Percentiles rank a stretch among this genome's conserved stretches.
Conservation (phyloP, 306 rosid genomes). For the Begonia peltatifolia region DNA sequence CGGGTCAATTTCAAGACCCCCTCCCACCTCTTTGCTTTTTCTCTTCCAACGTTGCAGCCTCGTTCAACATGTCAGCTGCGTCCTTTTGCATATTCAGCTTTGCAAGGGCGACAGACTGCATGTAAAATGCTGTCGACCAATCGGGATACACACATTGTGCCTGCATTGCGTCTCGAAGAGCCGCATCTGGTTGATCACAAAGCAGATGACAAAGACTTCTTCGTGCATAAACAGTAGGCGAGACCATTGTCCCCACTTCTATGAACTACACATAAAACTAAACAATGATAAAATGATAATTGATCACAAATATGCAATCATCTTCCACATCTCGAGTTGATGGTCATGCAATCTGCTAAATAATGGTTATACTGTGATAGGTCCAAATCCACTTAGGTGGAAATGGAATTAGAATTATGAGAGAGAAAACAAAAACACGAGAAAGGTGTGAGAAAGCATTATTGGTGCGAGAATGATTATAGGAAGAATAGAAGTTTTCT, state of each 20-base stretch:
- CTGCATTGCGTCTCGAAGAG: constrained; percentile 77
- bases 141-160: constrained; percentile 61
- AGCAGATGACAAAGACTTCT: constrained; percentile 55
- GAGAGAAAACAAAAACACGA: too few relatives aligned
- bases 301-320: too few relatives aligned
- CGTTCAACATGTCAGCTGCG: constrained; percentile 60
- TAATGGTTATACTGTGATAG: too few relatives aligned
- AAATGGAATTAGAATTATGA: too few relatives aligned
- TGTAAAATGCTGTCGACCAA: constrained; percentile 76
- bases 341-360: too few relatives aligned
- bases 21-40: constrained; percentile 30
- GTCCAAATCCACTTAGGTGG: too few relatives aligned
- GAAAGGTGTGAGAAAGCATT: too few relatives aligned
- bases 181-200: constrained; percentile 70
- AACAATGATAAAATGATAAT: too few relatives aligned
- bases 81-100: constrained; percentile 65
- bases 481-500: too few relatives aligned
- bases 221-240: constrained; percentile 55
- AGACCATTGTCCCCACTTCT: constrained; percentile 50
- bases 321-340: too few relatives aligned
- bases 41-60: constrained; percentile 57
- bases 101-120: constrained; percentile 77
- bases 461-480: too few relatives aligned
- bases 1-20: constrained; percentile 8
- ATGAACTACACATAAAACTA: constrained; percentile 28